These are phyloP conservation scores for Exophiala sideris DNA, from an alignment of 2,329 filamentous ascomycete genomes.

Conservation along the genomic window DNA sequence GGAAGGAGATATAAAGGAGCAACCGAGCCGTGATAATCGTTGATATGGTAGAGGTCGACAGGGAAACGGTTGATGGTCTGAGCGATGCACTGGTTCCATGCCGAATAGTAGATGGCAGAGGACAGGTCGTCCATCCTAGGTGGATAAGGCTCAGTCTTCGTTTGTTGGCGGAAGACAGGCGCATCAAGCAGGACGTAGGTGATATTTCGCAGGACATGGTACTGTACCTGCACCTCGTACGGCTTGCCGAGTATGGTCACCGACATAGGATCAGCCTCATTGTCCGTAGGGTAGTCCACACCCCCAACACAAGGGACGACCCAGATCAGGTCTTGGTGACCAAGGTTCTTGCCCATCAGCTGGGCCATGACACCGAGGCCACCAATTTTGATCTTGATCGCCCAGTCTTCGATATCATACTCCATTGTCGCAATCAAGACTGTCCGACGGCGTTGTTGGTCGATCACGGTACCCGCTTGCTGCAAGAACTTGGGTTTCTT, in stretches of 20 bases:
- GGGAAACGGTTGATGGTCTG: conserved; percentile 61
- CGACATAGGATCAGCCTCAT: conserved; percentile 58
- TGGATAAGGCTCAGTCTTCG: conserved; percentile 62
- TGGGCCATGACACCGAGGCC: conserved; percentile 69
- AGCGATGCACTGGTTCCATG: conserved; percentile 69
- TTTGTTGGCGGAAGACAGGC: conserved; percentile 63
- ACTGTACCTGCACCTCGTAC: conserved; percentile 62
- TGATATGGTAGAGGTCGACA: conserved; percentile 64
- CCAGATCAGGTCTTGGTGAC: conserved; percentile 64
- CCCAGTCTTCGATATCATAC: conserved; percentile 69
- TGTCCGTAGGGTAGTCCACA: conserved; percentile 61
- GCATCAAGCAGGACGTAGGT: conserved; percentile 67
- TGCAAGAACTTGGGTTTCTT: conserved; percentile 40
- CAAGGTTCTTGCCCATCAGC: conserved; percentile 63
- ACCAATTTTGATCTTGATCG: conserved; percentile 68
- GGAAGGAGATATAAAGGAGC: conserved; percentile 65
- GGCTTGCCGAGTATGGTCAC: conserved; percentile 59
- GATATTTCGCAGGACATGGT: conserved; percentile 62
- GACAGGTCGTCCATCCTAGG: conserved; percentile 67
- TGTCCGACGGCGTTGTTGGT: conserved; percentile 51
- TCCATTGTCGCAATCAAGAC: conserved; percentile 69
- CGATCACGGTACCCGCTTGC: conserved; percentile 48
- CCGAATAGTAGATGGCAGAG: conserved; percentile 65
- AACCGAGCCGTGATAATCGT: conserved; percentile 62
- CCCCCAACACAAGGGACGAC: conserved; percentile 62